Evolutionary conservation across 768 basidiomycete species (phyloP).

Genomic region (Boletellus ananiceps): DNA sequence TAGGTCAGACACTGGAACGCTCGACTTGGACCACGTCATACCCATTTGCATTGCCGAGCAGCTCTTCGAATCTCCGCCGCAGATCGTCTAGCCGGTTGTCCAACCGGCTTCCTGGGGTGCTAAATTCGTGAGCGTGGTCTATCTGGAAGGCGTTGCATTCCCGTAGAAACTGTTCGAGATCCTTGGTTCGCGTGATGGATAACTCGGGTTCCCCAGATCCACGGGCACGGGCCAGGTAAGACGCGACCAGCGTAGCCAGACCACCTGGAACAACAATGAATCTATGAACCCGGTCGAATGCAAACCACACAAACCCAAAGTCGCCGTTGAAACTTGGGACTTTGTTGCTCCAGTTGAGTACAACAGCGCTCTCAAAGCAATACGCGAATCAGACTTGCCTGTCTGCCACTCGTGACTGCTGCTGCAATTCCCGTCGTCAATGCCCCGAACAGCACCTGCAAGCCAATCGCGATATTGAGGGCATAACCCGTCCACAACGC

Average conservation of each 20-base stretch:
- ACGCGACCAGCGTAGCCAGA: conserved; percentile 62
- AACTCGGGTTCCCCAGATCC: conserved; percentile 68
- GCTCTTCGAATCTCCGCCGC: conserved; percentile 28
- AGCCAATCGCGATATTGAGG: conserved; percentile 48
- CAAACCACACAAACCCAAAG: conserved; percentile 33
- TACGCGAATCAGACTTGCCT: conserved; percentile 30
- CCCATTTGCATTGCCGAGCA: conserved; percentile 25
- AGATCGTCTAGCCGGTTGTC: conserved; percentile 4
- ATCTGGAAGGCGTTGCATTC: conserved; percentile 55
- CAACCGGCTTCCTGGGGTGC: conserved; percentile 9
- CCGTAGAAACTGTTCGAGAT: conserved; percentile 66
- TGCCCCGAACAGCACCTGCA: conserved; percentile 62
- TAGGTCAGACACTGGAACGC: not conserved
- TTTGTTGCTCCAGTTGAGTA: conserved; percentile 7
- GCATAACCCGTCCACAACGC: conserved; percentile 25
- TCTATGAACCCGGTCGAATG: not conserved
- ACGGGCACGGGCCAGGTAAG: conserved; percentile 66
- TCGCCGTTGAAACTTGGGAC: conserved; percentile 37
- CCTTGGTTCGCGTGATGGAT: conserved; percentile 50
- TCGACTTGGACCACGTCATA: conserved; percentile 4
- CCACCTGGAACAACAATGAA: conserved; percentile 40
- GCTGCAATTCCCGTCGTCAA: conserved; percentile 64
- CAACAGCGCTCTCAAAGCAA: too few relatives aligned
- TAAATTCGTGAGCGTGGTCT: conserved; percentile 46
- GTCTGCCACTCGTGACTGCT: conserved; percentile 35